Evolutionary conservation across 2,329 filamentous ascomycete species (phyloP).

Genomic region (Diaporthe aspalathi): DNA sequence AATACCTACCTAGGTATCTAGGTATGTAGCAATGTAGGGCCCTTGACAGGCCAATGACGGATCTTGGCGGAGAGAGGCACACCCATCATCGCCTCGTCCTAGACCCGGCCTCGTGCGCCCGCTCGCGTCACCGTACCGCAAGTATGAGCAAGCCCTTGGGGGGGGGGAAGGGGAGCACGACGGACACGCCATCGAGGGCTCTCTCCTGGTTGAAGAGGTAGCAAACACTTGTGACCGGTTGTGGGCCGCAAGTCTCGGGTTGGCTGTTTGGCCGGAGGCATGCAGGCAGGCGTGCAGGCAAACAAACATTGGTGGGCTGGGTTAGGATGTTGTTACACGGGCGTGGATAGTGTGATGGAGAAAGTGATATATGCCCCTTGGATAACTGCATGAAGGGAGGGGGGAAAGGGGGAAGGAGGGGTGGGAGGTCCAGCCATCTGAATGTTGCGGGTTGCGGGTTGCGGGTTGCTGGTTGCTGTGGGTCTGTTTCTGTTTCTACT

Average conservation of each 20-base stretch:
- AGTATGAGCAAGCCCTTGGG: background rate
- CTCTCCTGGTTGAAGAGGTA: background rate
- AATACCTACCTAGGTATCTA: no score
- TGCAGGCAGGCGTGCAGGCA: conserved; percentile 7
- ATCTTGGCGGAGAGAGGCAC: conserved; percentile 21
- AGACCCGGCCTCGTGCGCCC: background rate
- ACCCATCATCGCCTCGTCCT: background rate
- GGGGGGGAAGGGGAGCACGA: no score
- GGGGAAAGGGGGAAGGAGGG: no score
- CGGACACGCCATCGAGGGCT: background rate
- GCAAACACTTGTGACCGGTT: conserved; percentile 18
- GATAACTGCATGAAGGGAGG: no score
- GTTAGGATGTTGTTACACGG: background rate
- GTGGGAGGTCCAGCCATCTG: no score
- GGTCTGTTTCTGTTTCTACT: no score
- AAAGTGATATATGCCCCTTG: background rate
- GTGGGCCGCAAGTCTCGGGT: background rate
- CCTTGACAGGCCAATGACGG: conserved; percentile 10
- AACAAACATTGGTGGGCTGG: conserved; percentile 3
- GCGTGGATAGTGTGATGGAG: background rate
- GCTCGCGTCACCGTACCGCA: background rate
- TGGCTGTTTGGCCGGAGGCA: background rate
- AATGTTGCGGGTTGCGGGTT: no score
- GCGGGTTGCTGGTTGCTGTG: no score
- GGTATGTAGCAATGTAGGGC: background rate